Base-by-base conservation (phyloP, 1,284 basidiomycete genomes). In the Prillingera fragicola region DNA sequence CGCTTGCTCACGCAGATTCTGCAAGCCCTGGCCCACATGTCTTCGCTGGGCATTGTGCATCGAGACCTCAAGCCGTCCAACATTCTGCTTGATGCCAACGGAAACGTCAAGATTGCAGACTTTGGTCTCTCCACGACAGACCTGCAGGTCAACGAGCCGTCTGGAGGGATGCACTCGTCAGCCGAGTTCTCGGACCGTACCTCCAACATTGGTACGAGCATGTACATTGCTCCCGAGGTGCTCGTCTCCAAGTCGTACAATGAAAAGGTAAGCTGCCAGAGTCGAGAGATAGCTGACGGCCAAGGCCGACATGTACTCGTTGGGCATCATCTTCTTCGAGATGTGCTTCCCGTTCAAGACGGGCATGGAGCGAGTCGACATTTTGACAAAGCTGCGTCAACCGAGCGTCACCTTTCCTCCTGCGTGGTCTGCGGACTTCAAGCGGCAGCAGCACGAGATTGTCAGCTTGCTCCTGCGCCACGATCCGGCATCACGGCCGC, bases 281-380 rank as follows among this genome's bases (percentile, higher is more conserved):
- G 22, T n/a, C 25, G 31, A 15, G 5, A 5, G n/a, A 1, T 21
- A 31, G 34, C 17, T 43, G 19, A 43, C 21, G 3, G 22, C 38
- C 17, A 44, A 95, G 64, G 91, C 91, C 4, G 92, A 97, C 65
- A 84, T 97, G 77, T 97, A 95, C 65, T 92, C 88, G 61, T 79
- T 95, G 5, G 92, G 87, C 26, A 84, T 97, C 58, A 91, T 96
- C 22, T 94, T 96, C 71, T 97, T 97, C 62, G 92, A 97, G 74
- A 95, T 96, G 90, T 90, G 91, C 64, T 89, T 85, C 36, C 63
- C 73, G 60, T 94, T 95, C 71, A 76, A 78, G n/a, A 96, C 92
- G 0, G 83, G 81, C 3, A 80, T 87, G 42, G 92, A 97, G 65
- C 81, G 92, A 13, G 85, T 87, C 33, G 79, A 79, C 3, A 86